Conservation (phyloP, 2,329 filamentous ascomycete species). For the Elsinoe ampelina region DNA sequence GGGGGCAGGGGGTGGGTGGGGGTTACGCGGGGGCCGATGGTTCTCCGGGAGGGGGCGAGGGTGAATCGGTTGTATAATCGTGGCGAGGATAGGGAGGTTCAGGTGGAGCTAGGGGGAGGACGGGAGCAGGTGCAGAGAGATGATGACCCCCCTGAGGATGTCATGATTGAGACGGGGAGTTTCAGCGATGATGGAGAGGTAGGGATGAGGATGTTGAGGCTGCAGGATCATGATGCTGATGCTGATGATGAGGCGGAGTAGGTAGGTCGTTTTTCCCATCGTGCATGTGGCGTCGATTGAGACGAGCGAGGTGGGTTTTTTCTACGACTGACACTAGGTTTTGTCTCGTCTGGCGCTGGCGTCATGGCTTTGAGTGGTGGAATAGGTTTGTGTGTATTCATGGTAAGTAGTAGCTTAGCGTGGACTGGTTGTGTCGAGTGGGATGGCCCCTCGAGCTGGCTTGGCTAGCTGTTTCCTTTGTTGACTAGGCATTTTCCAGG, state of each 20-base stretch:
- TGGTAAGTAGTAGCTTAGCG: too few relatives aligned
- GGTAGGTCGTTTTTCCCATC: not conserved
- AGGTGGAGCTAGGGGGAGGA: too few relatives aligned
- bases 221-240: not conserved
- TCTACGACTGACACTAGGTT: not conserved
- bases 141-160: not conserved
- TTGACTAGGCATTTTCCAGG: too few relatives aligned
- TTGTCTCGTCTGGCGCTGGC: not conserved
- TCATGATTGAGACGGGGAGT: not conserved
- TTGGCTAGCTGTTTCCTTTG: too few relatives aligned
- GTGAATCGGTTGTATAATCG: not conserved
- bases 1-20: not conserved
- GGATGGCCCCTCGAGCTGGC: too few relatives aligned
- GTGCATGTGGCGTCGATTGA: not conserved
- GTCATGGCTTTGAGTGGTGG: not conserved
- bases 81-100: not conserved
- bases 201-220: not conserved
- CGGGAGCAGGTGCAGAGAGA: not conserved
- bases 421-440: too few relatives aligned
- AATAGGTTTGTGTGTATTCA: too few relatives aligned
- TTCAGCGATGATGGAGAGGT: not conserved
- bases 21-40: not conserved
- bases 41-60: not conserved
- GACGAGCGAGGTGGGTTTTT: not conserved
- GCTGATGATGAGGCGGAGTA: not conserved